Conservation (phyloP, 805 yeast species). For the Yarrowia sp. region DNA sequence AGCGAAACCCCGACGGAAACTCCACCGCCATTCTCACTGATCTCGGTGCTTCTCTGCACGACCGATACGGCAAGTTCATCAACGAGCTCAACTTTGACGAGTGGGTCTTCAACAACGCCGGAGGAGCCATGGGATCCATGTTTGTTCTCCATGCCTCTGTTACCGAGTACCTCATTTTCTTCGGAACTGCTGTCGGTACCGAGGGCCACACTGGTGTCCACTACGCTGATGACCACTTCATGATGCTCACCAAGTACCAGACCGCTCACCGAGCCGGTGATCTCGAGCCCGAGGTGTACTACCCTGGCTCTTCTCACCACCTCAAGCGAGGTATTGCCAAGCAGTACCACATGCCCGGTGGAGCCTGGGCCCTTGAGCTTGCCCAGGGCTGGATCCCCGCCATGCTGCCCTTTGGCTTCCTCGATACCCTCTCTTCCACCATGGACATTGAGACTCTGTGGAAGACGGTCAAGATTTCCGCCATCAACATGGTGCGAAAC, state of each 20-base stretch:
- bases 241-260: conserved; percentile 80
- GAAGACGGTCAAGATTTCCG: conserved; percentile 74
- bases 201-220: conserved; percentile 97
- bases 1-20: conserved; percentile 40
- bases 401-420: conserved; percentile 94
- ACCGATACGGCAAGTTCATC: conserved; percentile 69
- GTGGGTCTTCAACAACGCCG: conserved; percentile 97
- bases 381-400: conserved; percentile 99
- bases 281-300: conserved; percentile 64
- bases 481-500: conserved; percentile 69
- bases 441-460: conserved; percentile 68
- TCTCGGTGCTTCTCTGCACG: conserved; percentile 56
- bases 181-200: conserved; percentile 91
- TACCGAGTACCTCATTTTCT: conserved; percentile 86
- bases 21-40: conserved; percentile 61
- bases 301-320: conserved; percentile 86
- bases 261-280: conserved; percentile 66
- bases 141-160: conserved; percentile 91
- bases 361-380: conserved; percentile 83
- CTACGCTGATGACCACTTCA: conserved; percentile 96
- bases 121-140: conserved; percentile 97
- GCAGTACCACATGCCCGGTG: conserved; percentile 84
- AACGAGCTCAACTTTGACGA: conserved; percentile 72
- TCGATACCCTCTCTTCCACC: conserved; percentile 76
- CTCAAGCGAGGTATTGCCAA: conserved; percentile 68